Evolutionary conservation across 495 filamentous ascomycete genomes (phyloP), one percentile per base, ranked within the genome.

Genomic region (Immersiella caudata): DNA sequence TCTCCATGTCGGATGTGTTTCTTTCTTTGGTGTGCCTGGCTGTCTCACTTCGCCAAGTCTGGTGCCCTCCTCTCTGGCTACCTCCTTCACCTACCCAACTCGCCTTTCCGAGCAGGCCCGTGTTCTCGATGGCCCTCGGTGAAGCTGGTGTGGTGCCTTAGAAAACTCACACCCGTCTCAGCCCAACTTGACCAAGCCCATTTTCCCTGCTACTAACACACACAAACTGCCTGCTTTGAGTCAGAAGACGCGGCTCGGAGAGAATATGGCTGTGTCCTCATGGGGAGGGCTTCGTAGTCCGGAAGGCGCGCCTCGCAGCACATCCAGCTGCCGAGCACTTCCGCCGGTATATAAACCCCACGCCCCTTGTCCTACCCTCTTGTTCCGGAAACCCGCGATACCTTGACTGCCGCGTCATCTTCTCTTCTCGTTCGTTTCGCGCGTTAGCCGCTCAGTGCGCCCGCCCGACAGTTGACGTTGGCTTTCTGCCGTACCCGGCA

Each of bases 11-110:
- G 33, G 36, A 50, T 62, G 36, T 36, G 57, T 35, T 51, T 61
- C 61, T 56, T 55, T 18, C n/a, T 68, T 68, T 73, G 67, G 74
- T 76, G 74, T 75, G 73, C 67, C 69, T 70, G 68, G 51, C 57
- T 77, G 75, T 77, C 75, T 77, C 75, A 77, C 71, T 55, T 66
- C 54, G 25, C 52, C 62, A 60, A 75, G 75, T 77, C 73, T 74
- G 60, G 63, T 67, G 57, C 55, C 33, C 64, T 70, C 66, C 62
- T 36, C 56, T 33, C 46, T 60, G 36, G 61, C 68, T 8, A 8
- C 29, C 29, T 33, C 29, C 29, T 8, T 33, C 29, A 33, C 29
- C 40, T 33, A 33, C 29, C 55, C 68, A 61, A 60, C 68, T 62
- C 50, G 16, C 29, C 29, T 52, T 63, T 63, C 62, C 66, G 66